A percentile compares a stretch with the other conserved stretches of the same genome.
These are phyloP conservation scores for Fusarium sp. DNA, from an alignment of 2,329 filamentous ascomycete species.

Conservation along the genomic window DNA sequence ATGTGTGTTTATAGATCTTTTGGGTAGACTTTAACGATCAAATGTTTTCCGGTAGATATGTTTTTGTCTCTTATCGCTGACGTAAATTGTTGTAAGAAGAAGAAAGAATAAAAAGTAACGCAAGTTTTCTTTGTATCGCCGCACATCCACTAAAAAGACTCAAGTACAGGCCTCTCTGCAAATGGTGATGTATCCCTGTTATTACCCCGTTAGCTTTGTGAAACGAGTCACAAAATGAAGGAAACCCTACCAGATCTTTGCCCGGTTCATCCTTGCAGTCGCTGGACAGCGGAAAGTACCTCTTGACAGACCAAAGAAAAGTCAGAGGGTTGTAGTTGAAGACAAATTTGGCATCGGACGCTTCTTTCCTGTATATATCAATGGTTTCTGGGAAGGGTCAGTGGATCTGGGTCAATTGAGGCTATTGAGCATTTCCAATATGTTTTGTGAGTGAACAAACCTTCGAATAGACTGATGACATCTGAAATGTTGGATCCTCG, in stretches of 20 bases:
- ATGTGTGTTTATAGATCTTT: neutral
- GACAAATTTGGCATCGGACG: neutral
- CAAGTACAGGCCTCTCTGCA: neutral
- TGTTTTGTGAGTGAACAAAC: fast-evolving
- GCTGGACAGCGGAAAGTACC: slow-evolving; percentile 2
- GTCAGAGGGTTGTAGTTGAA: slow-evolving; percentile 26
- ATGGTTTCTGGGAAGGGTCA: neutral
- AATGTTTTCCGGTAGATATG: too few relatives aligned
- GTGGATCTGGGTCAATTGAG: neutral
- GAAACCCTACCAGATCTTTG: slow-evolving; percentile 6
- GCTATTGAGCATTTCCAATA: neutral
- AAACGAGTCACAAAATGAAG: neutral
- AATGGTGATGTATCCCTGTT: slow-evolving; percentile 12
- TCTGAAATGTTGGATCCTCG: slow-evolving; percentile 11
- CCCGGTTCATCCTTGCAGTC: slow-evolving; percentile 3
- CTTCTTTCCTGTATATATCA: slow-evolving; percentile 20
- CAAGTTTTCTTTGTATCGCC: too few relatives aligned
- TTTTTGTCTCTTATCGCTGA: too few relatives aligned
- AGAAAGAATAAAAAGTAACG: too few relatives aligned
- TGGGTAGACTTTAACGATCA: neutral
- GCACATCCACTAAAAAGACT: too few relatives aligned
- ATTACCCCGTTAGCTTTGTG: fast-evolving
- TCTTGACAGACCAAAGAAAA: slow-evolving; percentile 17
- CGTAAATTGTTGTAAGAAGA: too few relatives aligned
- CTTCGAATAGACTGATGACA: slow-evolving; percentile 14